Evolutionary conservation across 2,329 filamentous ascomycete species (phyloP).

Genomic region (Mycocentrospora acerina): DNA sequence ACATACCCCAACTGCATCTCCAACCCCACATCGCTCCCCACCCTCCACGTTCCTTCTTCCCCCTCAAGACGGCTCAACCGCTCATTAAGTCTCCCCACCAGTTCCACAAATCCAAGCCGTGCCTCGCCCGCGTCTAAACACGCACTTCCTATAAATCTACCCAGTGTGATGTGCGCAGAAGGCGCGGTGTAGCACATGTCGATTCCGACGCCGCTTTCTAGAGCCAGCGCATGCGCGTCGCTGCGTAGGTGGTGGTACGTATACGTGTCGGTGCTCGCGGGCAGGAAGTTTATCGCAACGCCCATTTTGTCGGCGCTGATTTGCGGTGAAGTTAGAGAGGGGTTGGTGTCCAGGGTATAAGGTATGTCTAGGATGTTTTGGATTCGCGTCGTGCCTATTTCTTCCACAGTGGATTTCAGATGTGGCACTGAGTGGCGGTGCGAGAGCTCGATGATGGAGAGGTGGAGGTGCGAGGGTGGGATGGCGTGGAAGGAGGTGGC

Average conservation of each 20-base stretch:
- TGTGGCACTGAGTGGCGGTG: conserved; percentile 13
- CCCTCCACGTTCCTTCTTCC: conserved; percentile 1
- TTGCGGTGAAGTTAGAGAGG: conserved; percentile 6
- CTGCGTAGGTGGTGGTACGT: conserved; percentile 15
- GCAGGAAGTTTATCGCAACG: conserved; percentile 15
- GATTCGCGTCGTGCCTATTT: conserved; percentile 6
- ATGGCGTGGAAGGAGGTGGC: conserved; percentile 10
- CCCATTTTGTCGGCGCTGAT: conserved; percentile 16
- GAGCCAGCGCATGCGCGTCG: conserved; percentile 11
- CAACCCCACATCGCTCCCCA: conserved; percentile 3
- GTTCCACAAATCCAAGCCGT: conserved; percentile 6
- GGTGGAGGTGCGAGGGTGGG: conserved; percentile 7
- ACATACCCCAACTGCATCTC: conserved; percentile 15
- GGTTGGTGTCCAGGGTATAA: conserved; percentile 4
- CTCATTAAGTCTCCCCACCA: conserved; percentile 7
- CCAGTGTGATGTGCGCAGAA: conserved; percentile 12
- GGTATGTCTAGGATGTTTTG: conserved; percentile 11
- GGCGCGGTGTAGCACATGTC: conserved; percentile 18
- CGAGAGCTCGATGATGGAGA: conserved; percentile 15
- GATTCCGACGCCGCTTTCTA: conserved; percentile 13
- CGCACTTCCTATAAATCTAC: conserved; percentile 10
- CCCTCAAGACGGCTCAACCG: background rate
- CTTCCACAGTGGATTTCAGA: conserved; percentile 3
- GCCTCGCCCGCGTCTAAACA: conserved; percentile 6
- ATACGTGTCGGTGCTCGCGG: conserved; percentile 1